Evolutionary conservation across 345 rosid genomes (phyloP).

Genomic region (Rhodomyrtus tomentosa): DNA sequence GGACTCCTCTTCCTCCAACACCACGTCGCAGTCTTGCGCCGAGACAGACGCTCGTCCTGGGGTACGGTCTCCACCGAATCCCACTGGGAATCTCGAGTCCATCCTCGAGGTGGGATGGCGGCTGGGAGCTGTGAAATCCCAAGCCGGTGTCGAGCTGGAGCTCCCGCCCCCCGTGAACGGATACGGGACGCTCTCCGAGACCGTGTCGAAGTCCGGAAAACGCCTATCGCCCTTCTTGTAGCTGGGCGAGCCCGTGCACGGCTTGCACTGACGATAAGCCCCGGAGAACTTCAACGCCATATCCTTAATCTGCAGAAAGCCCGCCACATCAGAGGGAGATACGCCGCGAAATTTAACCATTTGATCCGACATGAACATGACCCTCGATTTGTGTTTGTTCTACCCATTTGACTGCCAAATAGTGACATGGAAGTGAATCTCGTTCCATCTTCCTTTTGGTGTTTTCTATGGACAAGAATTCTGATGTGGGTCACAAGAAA

Average conservation of each 20-base stretch:
- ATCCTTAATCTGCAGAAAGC: slow-evolving; percentile 64
- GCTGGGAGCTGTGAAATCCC: slow-evolving; percentile 61
- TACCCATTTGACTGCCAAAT: neutral
- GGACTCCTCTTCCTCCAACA: slow-evolving; percentile 67
- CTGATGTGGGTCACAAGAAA: neutral
- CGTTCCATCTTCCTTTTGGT: neutral
- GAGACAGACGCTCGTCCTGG: slow-evolving; percentile 42
- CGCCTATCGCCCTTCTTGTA: slow-evolving; percentile 51
- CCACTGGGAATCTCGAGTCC: slow-evolving; percentile 36
- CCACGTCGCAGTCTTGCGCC: slow-evolving; percentile 56
- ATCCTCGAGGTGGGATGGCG: slow-evolving; percentile 26
- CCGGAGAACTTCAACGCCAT: slow-evolving; percentile 89
- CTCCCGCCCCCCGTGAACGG: slow-evolving; percentile 65
- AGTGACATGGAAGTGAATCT: neutral
- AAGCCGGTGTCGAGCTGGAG: slow-evolving; percentile 83
- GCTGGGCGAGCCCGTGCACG: slow-evolving; percentile 66
- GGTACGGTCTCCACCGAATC: slow-evolving; percentile 32
- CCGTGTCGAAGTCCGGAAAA: slow-evolving; percentile 60
- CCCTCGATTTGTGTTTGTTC: neutral
- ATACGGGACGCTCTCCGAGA: slow-evolving; percentile 74
- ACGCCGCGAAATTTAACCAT: neutral
- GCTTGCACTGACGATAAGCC: slow-evolving; percentile 74
- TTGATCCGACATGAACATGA: neutral
- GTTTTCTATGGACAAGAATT: neutral
- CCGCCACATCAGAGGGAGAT: neutral